Base-by-base conservation (phyloP, 345 rosid genomes). In the Pelargonium nanum region DNA sequence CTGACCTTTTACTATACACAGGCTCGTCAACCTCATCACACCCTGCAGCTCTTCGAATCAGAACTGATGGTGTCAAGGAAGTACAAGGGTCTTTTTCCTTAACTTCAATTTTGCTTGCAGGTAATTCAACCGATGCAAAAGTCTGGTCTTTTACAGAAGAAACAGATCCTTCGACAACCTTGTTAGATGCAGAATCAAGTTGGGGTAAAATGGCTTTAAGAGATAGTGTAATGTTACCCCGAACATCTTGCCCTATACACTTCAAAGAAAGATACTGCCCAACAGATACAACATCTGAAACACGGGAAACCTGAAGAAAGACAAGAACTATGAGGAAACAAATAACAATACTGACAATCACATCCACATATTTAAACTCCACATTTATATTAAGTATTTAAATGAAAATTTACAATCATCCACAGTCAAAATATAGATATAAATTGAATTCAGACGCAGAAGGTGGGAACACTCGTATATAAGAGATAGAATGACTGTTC, bases 221-320 rank as follows among this genome's bases (percentile, higher is more conserved):
- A 63, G 99, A 92, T 56, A 92, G 64, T 70, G 89, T 92, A 63
- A 92, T 85, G 76, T 92, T 89, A 65, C 99, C 99, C 52, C 96
- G 95, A 53, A 92, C 94, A 76, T 92, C 99, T 59, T 80, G 91
- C 56, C 86, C 97, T 51, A 89, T 84, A 77, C 99, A 93, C 94
- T 66, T 81, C 78, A 83, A 63, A 57, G 89, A 77, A 67, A 93
- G 74, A 72, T 78, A 78, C 85, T 89, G 83, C 63, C 97, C 97
- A 32, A 85, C 72, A 55, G 83, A 72, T 65, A 93, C 71, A 55
- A 84, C 79, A 67, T 93, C 99, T 63, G 96, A 81, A 71, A 93
- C 79, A 61, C 80, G 84, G 45, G 89, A 55, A 24, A 87, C 91
- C 99, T 93, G 94, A 58, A 53, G 25, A 59, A 71, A 72, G 60